Base-by-base conservation (phyloP, 805 yeast species). In the Metschnikowia matae region DNA sequence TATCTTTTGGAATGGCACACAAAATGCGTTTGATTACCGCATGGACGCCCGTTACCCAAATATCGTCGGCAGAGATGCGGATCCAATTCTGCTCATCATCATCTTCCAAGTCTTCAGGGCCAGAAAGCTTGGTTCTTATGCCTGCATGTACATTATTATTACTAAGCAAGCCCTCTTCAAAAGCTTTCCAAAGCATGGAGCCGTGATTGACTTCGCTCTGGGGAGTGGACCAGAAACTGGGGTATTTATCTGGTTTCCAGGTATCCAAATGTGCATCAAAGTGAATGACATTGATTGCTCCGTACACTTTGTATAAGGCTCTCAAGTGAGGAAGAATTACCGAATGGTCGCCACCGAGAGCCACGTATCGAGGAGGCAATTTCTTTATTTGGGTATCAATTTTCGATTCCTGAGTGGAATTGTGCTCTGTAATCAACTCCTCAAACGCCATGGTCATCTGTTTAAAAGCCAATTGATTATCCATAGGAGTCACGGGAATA, bases 231-330 rank as follows among this genome's bases (percentile, higher is more conserved):
- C 85, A 80, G 60, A 75, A 79, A 15, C 82, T 70, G 21, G 88
- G 86, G 61, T 86, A 87, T 63, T 82, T 78, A 52, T 79, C 74
- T 10, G 95, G 94, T 54, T 82, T 64, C 92, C 90, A 79, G 4
- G 95, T 87, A 64, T 88, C 95, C 56, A 87, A 74, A 68, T 87
- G 95, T 13, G 94, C 92, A 62, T 88, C 96, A 58, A 88, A 86
- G 66, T 88, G 96, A 49, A 88, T 79, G 35, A 88, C 82, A 20
- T 88, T 81, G 45, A 88, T 67, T 17, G 81, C 81, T 1, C 92
- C 94, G 60, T 87, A 80, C 18, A 78, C 60, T 47, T 79, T 70
- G 52, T 79, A 64, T 49, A 85, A 71, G 0, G 88, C 84, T 56
- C 95, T 74, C 52, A 87, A 66, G 54, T 85, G 88, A 2, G 92